Evolutionary conservation across 2,329 filamentous ascomycete species (phyloP).

Genomic region (Ambrosiella beaveri): DNA sequence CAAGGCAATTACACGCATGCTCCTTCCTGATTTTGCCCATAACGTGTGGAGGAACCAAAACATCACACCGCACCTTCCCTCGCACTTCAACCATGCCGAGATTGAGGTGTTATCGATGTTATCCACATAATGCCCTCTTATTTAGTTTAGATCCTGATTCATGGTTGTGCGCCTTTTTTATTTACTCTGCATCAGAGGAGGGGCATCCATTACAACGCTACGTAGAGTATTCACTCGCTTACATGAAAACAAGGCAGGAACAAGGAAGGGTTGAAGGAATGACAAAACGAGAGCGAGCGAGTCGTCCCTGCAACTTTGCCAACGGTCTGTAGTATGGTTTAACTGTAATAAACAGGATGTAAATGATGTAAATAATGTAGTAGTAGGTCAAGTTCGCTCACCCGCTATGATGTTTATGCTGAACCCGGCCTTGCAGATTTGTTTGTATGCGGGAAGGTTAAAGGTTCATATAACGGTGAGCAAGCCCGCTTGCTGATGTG

Average conservation of each 20-base stretch:
- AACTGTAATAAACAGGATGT: no score
- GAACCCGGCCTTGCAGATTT: background rate
- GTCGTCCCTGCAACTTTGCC: background rate
- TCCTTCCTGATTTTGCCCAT: background rate
- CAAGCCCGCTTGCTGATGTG: background rate
- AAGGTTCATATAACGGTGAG: background rate
- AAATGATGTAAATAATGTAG: no score
- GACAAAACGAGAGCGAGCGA: no score
- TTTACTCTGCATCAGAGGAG: background rate
- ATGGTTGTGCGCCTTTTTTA: background rate
- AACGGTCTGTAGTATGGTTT: background rate
- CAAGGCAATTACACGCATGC: background rate
- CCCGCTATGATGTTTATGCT: background rate
- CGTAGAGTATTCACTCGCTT: background rate
- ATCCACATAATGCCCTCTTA: background rate
- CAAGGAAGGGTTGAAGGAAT: background rate
- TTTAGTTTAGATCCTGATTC: background rate
- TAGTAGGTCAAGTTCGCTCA: background rate
- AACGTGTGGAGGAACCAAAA: background rate
- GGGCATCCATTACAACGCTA: background rate
- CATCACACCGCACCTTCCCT: background rate
- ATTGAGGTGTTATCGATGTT: background rate
- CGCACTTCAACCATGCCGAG: background rate
- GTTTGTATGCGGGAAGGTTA: background rate
- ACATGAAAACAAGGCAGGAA: background rate